Base-by-base conservation (phyloP, 495 filamentous ascomycete genomes). In the Annulohypoxylon stygium region DNA sequence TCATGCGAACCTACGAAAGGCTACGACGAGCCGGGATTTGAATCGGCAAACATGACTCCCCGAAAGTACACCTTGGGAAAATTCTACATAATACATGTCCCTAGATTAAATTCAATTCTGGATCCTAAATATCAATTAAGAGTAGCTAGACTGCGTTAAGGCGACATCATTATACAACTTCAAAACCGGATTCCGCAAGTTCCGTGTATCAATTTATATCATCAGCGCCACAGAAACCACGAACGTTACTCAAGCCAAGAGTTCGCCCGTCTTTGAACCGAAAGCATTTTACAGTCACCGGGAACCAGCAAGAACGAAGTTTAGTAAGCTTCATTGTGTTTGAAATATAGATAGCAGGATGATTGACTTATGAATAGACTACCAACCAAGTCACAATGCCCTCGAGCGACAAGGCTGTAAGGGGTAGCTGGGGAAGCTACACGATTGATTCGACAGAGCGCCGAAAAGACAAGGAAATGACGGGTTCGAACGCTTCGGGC, bases 401-500 rank as follows among this genome's bases (percentile, higher is more conserved):
- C 4, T 66, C 63, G 5, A 25, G 10, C 33, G n/a, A 30, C 18
- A 41, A 39, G 14, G 1, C 11, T 10, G 25, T n/a, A 10, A 25
- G 8, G n/a, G 36, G 25, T 10, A 39, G 41, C 41, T 33, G 33
- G 9, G 37, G 20, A n/a, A 10, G 41, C 10, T 30, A 48, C 18
- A 12, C 23, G 25, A n/a, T 39, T 16, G 43, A 60, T 5, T 34
- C 7, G 1, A 14, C 23, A 1, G n/a, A 54, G 11, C 33, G 16
- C 18, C 43, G 9, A 0, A 16, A 23, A 12, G 55, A 61, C 36
- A 69, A 69, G 48, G 66, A 69, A 37, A 25, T 23, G 36, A 62
- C 45, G 9, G 66, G 66, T 16, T 69, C 66, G 14, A 62, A 69
- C 16, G 66, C 66, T 2, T 69, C 66, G n/a, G 58, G 66, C 25